Conservation (phyloP, 1,284 basidiomycete genomes). For the Trichosporon asahii region DNA sequence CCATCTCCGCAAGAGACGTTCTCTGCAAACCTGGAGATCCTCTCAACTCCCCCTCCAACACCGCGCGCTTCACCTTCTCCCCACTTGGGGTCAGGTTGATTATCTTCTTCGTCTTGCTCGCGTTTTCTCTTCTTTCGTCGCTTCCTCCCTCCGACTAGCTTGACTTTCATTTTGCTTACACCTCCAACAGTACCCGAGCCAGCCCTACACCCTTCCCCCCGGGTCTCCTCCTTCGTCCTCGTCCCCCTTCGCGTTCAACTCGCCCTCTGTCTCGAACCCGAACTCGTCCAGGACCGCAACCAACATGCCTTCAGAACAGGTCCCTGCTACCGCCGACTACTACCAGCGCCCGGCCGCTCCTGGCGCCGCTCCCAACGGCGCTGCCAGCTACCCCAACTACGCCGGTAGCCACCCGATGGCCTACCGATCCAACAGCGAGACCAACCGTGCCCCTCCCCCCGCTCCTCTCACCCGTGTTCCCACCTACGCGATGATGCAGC, state of each 20-base stretch:
- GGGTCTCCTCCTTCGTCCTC: conserved; percentile 3
- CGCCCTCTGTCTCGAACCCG: conserved; percentile 2
- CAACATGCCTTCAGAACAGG: conserved; percentile 2
- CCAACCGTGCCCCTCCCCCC: conserved; percentile 28
- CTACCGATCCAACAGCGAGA: conserved; percentile 41
- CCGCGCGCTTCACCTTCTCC: conserved; percentile 10
- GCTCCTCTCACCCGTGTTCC: conserved; percentile 26
- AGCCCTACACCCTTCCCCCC: conserved; percentile 2
- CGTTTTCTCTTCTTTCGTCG: neutral
- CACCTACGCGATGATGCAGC: conserved; percentile 15
- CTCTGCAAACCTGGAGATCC: neutral
- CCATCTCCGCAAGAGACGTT: neutral
- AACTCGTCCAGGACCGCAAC: conserved; percentile 1
- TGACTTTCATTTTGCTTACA: conserved; percentile 5
- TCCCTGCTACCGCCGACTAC: neutral
- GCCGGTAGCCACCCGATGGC: conserved; percentile 36
- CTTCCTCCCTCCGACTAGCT: neutral
- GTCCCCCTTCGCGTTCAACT: conserved; percentile 6
- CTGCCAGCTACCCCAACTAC: conserved; percentile 28
- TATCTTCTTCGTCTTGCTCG: neutral
- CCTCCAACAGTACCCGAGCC: conserved; percentile 2
- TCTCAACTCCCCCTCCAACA: neutral
- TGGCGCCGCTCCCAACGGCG: conserved; percentile 12
- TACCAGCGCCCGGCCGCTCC: conserved; percentile 5
- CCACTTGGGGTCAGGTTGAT: neutral